A percentile compares a stretch with the other conserved stretches of the same genome.
Conservation (phyloP, 2,329 filamentous ascomycete genomes). For the Ophiocordyceps camponoti-leonardi region DNA sequence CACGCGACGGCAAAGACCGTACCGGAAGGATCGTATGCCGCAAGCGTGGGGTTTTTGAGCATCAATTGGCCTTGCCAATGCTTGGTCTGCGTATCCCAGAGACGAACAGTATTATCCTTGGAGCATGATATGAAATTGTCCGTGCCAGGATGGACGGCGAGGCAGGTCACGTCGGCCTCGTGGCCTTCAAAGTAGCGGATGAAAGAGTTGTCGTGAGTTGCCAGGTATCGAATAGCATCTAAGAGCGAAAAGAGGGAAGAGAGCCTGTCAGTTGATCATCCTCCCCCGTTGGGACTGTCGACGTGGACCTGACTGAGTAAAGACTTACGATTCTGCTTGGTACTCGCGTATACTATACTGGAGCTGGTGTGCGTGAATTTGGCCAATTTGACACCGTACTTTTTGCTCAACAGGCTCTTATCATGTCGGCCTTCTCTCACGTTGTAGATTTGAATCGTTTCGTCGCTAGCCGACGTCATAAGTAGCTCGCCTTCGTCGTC, state of each 20-base stretch:
- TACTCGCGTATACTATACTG: constrained; percentile 88
- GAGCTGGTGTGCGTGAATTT: constrained; percentile 86
- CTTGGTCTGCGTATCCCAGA: constrained; percentile 77
- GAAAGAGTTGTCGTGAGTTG: constrained; percentile 88
- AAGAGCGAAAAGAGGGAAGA: not conserved
- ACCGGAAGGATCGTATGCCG: constrained; percentile 83
- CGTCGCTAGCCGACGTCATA: constrained; percentile 82
- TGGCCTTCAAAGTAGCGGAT: constrained; percentile 94
- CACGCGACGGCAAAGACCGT: constrained; percentile 82
- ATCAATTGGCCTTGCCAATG: constrained; percentile 67
- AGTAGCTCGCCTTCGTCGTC: constrained; percentile 88
- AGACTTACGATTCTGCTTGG: constrained; percentile 66
- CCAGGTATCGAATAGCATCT: constrained; percentile 76
- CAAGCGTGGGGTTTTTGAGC: constrained; percentile 64
- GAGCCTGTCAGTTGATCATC: constrained; percentile 1
- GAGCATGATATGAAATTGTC: constrained; percentile 90
- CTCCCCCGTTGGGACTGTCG: not conserved
- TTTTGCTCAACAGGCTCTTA: constrained; percentile 84
- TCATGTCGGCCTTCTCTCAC: constrained; percentile 78
- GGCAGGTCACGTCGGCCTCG: constrained; percentile 63
- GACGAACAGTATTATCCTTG: constrained; percentile 73
- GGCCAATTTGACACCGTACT: constrained; percentile 88
- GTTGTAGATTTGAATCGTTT: constrained; percentile 91
- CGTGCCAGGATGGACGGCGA: constrained; percentile 68
- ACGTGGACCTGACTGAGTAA: not conserved